Evolutionary conservation across 1,284 basidiomycete genomes (phyloP).

Genomic region (Sanghuangporus sanghuang): DNA sequence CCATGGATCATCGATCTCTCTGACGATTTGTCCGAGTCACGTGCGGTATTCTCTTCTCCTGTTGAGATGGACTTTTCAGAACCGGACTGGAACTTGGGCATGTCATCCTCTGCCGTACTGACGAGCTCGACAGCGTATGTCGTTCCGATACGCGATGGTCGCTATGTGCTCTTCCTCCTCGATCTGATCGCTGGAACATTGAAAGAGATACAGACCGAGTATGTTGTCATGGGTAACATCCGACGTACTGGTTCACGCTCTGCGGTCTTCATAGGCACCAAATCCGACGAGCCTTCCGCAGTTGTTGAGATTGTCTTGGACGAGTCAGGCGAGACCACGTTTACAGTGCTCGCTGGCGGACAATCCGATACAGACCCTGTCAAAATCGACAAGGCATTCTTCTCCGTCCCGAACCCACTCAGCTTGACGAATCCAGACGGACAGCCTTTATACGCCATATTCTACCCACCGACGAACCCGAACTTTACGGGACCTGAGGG

Average conservation of each 20-base stretch:
- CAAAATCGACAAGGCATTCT: constrained; percentile 17
- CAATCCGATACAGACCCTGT: not conserved
- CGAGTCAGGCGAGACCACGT: constrained; percentile 24
- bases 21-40: constrained; percentile 21
- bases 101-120: constrained; percentile 46
- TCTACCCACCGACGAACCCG: constrained; percentile 59
- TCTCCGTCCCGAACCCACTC: constrained; percentile 44
- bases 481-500: constrained; percentile 41
- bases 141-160: constrained; percentile 44
- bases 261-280: constrained; percentile 42
- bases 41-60: constrained; percentile 40
- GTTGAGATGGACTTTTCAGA: constrained; percentile 52
- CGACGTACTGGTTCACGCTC: constrained; percentile 26
- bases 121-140: constrained; percentile 39
- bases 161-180: constrained; percentile 42
- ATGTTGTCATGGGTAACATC: constrained; percentile 39
- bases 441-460: constrained; percentile 49
- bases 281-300: constrained; percentile 34
- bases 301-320: constrained; percentile 35
- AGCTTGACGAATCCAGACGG: constrained; percentile 34
- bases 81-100: constrained; percentile 54
- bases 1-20: constrained; percentile 44
- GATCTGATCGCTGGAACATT: constrained; percentile 32
- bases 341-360: constrained; percentile 24
- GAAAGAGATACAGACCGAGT: constrained; percentile 37